Evolutionary conservation across 768 basidiomycete genomes (phyloP), one percentile per base, ranked within the genome.

Genomic region (Mycena latifolia): DNA sequence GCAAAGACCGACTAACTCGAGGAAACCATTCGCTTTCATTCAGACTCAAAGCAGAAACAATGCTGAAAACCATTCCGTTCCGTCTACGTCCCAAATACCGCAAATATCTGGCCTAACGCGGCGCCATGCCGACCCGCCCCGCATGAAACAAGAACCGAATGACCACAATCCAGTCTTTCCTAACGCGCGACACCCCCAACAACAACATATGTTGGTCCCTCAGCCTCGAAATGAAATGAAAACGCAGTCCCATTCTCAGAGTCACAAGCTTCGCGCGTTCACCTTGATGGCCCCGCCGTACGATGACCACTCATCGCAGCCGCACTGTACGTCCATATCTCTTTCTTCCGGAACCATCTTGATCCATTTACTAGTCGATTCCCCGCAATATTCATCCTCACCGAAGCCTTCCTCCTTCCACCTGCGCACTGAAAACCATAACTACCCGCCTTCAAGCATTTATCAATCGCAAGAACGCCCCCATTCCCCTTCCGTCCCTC

Each of bases 11-110:
- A 53, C 50, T 11, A 63, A 62, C 47, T 59, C 31, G 28, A 33
- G 68, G 47, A 69, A 65, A 56, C 68, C 68, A 2, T 69, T 69
- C 51, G 25, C 68, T 27, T 69, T 66, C 52, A 59, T 69, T 45
- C 64, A 69, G 39, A 69, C 63, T 5, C 68, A 65, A 27, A 69
- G 68, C 53, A 62, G 64, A 59, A 65, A 66, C 51, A 65, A 58
- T 22, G 18, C 56, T 50, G 68, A 69, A 63, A 69, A 69, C 55
- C 33, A 45, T 14, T 48, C 43, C 27, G n/a, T 27, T 10, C 43
- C 54, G 3, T 47, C 61, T 37, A 22, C 52, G n/a, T 63, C 66
- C 15, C 66, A 58, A 47, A 53, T 56, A 0, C 50, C 61, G 20
- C 66, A 63, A 39, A 15, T 5, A 14, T 28, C 50, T 51, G 25